Evolutionary conservation across 176 grass and related monocot species (phyloP).

Genomic region (Triticum turgidum): DNA sequence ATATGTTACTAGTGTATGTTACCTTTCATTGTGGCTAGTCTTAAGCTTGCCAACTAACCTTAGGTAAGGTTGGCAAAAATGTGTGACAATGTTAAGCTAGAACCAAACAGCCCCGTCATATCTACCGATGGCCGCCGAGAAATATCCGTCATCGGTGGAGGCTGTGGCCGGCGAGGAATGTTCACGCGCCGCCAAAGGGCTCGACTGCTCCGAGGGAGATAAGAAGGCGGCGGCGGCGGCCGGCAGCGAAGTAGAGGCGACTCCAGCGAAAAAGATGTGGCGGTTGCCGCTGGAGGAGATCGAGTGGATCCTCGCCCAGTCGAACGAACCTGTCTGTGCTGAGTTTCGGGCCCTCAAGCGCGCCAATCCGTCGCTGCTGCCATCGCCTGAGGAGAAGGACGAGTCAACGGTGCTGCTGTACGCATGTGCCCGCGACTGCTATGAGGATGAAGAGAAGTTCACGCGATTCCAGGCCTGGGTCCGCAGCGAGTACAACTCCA

Average conservation of each 20-base stretch:
- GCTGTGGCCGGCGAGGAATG: background rate
- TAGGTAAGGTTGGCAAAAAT: too few relatives aligned
- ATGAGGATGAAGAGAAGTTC: background rate
- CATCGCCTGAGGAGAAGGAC: background rate
- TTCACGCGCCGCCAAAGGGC: background rate
- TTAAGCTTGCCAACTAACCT: too few relatives aligned
- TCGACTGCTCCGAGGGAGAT: background rate
- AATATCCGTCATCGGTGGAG: too few relatives aligned
- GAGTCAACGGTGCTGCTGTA: background rate
- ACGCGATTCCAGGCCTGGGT: background rate
- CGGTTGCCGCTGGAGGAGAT: background rate
- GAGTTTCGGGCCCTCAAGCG: background rate
- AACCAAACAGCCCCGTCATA: too few relatives aligned
- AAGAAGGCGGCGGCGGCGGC: background rate
- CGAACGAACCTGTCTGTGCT: background rate
- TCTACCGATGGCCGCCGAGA: too few relatives aligned
- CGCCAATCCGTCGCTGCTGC: background rate
- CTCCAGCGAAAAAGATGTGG: background rate
- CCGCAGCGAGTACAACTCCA: background rate
- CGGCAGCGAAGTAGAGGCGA: background rate
- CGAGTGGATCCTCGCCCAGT: background rate
- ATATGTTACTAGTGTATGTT: too few relatives aligned
- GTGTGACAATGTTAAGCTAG: too few relatives aligned
- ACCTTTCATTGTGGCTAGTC: too few relatives aligned
- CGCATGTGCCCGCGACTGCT: background rate